Conservation (phyloP, 495 filamentous ascomycete genomes). For the Parmelia sp. region DNA sequence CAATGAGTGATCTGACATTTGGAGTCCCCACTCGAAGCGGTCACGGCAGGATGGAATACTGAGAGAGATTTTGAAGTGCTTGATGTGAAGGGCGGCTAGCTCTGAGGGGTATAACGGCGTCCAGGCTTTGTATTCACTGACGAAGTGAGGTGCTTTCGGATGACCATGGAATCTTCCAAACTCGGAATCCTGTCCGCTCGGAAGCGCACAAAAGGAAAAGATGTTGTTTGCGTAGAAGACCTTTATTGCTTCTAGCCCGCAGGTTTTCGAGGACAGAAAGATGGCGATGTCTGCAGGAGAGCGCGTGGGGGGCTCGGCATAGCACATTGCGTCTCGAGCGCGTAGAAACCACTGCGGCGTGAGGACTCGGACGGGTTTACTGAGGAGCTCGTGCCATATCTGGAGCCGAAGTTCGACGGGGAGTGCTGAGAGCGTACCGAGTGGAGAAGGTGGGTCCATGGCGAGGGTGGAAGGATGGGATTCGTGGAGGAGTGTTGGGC, state of each 20-base stretch:
- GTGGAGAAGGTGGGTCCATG: background rate
- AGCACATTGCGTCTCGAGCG: background rate
- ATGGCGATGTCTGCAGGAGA: background rate
- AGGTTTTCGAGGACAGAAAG: background rate
- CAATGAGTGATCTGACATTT: background rate
- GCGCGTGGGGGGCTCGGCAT: background rate
- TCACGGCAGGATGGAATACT: background rate
- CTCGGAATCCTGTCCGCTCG: background rate
- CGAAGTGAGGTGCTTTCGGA: background rate
- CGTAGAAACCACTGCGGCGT: background rate
- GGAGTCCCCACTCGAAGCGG: background rate
- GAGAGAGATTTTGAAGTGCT: background rate
- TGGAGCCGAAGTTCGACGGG: background rate
- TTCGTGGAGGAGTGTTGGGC: background rate
- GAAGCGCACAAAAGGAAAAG: background rate
- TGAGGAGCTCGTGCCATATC: background rate
- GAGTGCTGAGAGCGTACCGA: background rate
- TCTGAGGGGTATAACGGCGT: background rate
- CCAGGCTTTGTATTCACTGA: background rate
- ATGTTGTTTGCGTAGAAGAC: background rate
- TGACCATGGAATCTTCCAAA: background rate
- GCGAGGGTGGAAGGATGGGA: background rate
- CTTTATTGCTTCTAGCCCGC: background rate
- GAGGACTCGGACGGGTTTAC: background rate
- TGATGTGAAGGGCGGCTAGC: background rate